phyloP scores from a whole-genome alignment of 306 rosid genomes.

The Quercus glauca region DNA sequence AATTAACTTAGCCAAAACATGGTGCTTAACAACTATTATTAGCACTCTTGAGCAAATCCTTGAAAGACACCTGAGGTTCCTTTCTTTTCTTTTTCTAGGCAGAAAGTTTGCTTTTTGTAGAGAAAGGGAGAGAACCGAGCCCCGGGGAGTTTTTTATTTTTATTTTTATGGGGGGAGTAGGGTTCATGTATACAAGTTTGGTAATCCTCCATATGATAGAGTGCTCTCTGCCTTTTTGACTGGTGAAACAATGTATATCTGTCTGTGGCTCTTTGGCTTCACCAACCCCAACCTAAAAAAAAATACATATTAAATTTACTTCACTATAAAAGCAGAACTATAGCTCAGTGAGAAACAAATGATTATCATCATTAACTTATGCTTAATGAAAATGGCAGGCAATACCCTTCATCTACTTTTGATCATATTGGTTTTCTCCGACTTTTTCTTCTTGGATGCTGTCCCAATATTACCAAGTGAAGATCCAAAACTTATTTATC shows the following conservation, averaged over 20 bases:
- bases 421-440: conserved; percentile 10
- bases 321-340: not conserved
- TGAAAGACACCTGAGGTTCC: not conserved
- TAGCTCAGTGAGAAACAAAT: not conserved
- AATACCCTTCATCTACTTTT: not conserved
- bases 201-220: conserved; percentile 7
- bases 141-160: not conserved
- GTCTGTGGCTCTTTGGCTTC: not conserved
- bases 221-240: not conserved
- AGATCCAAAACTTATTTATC: not conserved
- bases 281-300: not conserved
- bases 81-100: not conserved
- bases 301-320: not conserved
- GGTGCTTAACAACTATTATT: not conserved
- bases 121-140: not conserved
- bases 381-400: conserved; percentile 12
- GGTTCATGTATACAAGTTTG: not conserved
- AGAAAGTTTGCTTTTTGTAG: not conserved
- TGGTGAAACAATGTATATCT: not conserved
- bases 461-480: not conserved
- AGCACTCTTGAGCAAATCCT: not conserved
- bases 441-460: conserved; percentile 3
- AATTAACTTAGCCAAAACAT: no score
- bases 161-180: not conserved
- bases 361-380: not conserved